These are phyloP conservation scores for Phoenix roebelenii DNA, from an alignment of 176 grass and related monocot species.

Conservation along the genomic window DNA sequence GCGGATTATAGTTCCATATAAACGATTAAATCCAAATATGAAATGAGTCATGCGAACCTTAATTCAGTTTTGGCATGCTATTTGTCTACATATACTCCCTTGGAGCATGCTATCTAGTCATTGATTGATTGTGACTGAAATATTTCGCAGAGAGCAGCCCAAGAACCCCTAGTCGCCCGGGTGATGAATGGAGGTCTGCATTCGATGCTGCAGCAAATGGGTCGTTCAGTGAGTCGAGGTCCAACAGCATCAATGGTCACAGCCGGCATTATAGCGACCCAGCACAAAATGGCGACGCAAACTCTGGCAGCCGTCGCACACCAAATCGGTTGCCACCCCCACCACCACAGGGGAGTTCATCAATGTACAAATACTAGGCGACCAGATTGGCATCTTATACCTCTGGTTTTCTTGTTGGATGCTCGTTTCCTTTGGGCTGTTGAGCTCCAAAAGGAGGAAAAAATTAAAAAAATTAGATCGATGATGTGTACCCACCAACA, in stretches of 20 bases:
- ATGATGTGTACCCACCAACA: slow-evolving; percentile 6
- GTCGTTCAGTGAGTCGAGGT: slow-evolving; percentile 43
- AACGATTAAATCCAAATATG: too few species aligned
- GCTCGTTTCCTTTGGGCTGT: slow-evolving; percentile 25
- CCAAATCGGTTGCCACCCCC: slow-evolving; percentile 78
- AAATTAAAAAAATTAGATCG: slow-evolving; percentile 19
- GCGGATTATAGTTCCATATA: too few species aligned
- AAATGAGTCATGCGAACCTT: too few species aligned
- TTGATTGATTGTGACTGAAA: background rate
- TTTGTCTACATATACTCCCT: too few species aligned
- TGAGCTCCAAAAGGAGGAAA: slow-evolving; percentile 13
- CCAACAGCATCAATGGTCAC: slow-evolving; percentile 48
- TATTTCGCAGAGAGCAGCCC: slow-evolving; percentile 56
- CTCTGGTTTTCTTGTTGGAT: slow-evolving; percentile 36
- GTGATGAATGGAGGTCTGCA: slow-evolving; percentile 91
- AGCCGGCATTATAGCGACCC: slow-evolving; percentile 20
- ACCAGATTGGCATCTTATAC: slow-evolving; percentile 31
- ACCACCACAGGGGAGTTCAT: slow-evolving; percentile 25
- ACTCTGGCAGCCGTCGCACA: slow-evolving; percentile 60
- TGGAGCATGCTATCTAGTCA: too few species aligned
- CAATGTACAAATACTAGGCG: slow-evolving; percentile 37
- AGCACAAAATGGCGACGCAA: slow-evolving; percentile 62
- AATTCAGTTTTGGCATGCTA: too few species aligned
- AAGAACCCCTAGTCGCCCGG: slow-evolving; percentile 31
- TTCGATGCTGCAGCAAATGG: slow-evolving; percentile 59